Evolutionary conservation across 2,329 filamentous ascomycete species (phyloP), one percentile per base, ranked within the genome.

Genomic region (Ophiocordyceps camponoti-floridani): DNA sequence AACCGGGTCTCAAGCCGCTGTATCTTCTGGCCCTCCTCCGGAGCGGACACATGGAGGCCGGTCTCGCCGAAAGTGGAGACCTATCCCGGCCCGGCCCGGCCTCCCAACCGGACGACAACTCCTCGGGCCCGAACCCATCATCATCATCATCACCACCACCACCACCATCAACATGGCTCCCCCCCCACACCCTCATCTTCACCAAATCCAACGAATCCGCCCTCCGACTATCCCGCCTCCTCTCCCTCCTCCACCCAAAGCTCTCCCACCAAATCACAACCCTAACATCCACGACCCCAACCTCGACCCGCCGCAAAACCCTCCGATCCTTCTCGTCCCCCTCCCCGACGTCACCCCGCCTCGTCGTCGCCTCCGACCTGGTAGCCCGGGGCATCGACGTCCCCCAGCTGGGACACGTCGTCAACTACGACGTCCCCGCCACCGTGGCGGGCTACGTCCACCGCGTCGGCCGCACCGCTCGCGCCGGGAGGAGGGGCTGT

Each of bases 361-460:
- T 94, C 42, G 75, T 96, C 40, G 80, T 96, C 41, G 87, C 88
- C 1, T 94, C 91, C 0, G 89, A 96, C 58, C 81, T 93, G n/a
- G 85, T 91, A 1, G 85, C 87, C 2, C 83, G 89, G 50, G 91
- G 89, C 54, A 77, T 96, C 26, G 89, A 96, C 60, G 70, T 94
- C 12, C 75, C 77, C 1, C 72, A 75, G 42, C 73, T 96, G 42
- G 78, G 79, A 33, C 84, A 94, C 56, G 86, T 96, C 42, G 69
- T 96, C 62, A 95, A 94, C 64, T 96, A 96, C 66, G 89, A 95
- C 58, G 72, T 95, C 44, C 89, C 89, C 0, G 73, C 77, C 4
- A 88, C 81, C 54, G 67, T 87, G 31, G 82, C 82, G 6, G 82
- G 79, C 23, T 96, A 96, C 54, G 79, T 96, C 4, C 91, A 96